phyloP scores from a whole-genome alignment of 164 flowering plant species.

The Vitis riparia region DNA sequence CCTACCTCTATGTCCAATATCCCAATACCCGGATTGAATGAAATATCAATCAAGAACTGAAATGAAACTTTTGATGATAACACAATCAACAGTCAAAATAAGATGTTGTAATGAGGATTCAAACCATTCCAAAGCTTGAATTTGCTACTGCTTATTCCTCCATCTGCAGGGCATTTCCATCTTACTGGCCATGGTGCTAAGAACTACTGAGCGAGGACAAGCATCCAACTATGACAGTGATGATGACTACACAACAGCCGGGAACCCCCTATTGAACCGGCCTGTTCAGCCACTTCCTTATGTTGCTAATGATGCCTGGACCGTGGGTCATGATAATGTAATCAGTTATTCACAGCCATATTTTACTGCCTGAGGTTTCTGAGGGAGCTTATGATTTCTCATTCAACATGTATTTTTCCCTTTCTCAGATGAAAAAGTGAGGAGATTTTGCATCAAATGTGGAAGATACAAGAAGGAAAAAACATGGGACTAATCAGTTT shows the following conservation, averaged over 20 bases:
- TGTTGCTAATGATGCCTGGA: conserved; percentile 43
- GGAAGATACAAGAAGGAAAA: neutral
- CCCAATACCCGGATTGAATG: neutral
- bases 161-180: conserved; percentile 55
- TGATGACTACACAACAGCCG: conserved; percentile 52
- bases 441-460: neutral
- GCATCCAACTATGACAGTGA: conserved; percentile 50
- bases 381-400: too few relatives aligned
- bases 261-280: conserved; percentile 53
- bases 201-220: conserved; percentile 45
- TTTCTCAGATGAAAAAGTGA: conserved; percentile 12
- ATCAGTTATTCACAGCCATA: too few relatives aligned
- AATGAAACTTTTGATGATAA: too few relatives aligned
- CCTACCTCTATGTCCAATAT: neutral
- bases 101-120: neutral
- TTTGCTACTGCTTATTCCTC: neutral
- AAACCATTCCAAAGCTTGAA: neutral
- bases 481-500: neutral
- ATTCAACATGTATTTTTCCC: neutral
- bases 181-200: conserved; percentile 53
- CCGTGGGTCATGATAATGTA: neutral
- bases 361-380: too few relatives aligned
- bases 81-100: neutral
- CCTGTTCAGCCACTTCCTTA: conserved; percentile 41
- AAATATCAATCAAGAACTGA: too few relatives aligned